Percentiles rank a stretch among this genome's conserved stretches.
These are phyloP conservation scores for Pulveroboletus sp. DNA, from an alignment of 768 basidiomycete genomes.

Conservation along the genomic window DNA sequence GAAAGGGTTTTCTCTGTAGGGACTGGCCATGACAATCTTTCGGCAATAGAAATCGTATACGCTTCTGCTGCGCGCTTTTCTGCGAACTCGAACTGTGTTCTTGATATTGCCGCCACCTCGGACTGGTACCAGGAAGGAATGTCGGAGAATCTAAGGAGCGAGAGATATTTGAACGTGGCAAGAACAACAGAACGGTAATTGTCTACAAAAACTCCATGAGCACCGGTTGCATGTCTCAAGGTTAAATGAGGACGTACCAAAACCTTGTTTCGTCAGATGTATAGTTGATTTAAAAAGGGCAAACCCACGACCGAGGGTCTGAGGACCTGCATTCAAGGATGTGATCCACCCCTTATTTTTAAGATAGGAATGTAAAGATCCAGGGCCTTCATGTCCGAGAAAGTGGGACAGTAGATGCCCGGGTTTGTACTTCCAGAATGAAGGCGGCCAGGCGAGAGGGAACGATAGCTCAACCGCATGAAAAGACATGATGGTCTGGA, in stretches of 20 bases:
- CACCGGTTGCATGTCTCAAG: not conserved
- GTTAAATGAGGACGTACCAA: constrained; percentile 48
- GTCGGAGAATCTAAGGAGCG: constrained; percentile 56
- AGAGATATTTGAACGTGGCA: constrained; percentile 73
- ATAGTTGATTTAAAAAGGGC: constrained; percentile 84
- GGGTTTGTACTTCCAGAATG: constrained; percentile 75
- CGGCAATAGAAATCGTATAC: constrained; percentile 73
- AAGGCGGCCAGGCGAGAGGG: constrained; percentile 67
- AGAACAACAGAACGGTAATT: constrained; percentile 70
- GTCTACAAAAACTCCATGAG: constrained; percentile 32
- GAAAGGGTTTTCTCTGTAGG: constrained; percentile 73
- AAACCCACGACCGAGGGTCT: constrained; percentile 74
- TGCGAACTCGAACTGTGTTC: constrained; percentile 77
- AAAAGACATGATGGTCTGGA: constrained; percentile 87
- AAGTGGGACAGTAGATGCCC: constrained; percentile 72
- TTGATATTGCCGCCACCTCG: constrained; percentile 67
- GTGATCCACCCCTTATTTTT: constrained; percentile 88
- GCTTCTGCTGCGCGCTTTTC: constrained; percentile 78
- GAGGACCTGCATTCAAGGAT: constrained; percentile 62
- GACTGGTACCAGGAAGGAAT: constrained; percentile 66
- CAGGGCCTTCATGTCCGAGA: constrained; percentile 88
- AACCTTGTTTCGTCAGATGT: constrained; percentile 78
- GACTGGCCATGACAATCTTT: constrained; percentile 73
- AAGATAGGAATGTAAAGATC: constrained; percentile 85
- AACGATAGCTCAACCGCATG: constrained; percentile 81